Base-by-base conservation (phyloP, 2,329 filamentous ascomycete species). In the Phialocephala subalpina region DNA sequence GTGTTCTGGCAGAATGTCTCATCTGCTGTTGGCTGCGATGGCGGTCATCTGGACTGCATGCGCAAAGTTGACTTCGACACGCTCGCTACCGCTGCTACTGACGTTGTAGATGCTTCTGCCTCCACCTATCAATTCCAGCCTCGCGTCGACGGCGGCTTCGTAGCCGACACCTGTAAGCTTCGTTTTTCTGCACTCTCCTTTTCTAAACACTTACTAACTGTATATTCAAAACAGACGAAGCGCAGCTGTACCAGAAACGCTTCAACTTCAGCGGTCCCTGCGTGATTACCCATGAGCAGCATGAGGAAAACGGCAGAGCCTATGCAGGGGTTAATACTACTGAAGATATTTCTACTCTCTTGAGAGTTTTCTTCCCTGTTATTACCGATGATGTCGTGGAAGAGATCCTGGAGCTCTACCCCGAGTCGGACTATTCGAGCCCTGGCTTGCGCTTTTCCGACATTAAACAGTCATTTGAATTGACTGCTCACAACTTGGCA, bases 91-190 rank as follows among this genome's bases (percentile, higher is more conserved):
- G 73, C 73, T 22, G 73, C 76, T 16, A 73, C 59, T 42, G 67
- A 72, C 20, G 59, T 76, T 11, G 69, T 70, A 8, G n/a, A n/a
- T n/a, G n/a, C n/a, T n/a, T 63, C 65, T 16, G 60, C 70, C 3
- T 78, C 77, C 57, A 72, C 63, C 53, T 79, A 78, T 68, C 73
- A 78, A 66, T 72, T 78, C 57, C 77, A 79, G 67, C 78, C 78
- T 20, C 75, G 77, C 14, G 76, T 78, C n/a, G 77, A 79, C 36
- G 77, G 77, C 16, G 73, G 78, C 66, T 72, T 79, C 58, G 64
- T 79, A 49, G 73, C 75, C 9, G 76, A 79, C 61, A 78, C 74
- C 5, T 77, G 67, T 72, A 66, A 64, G 64, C 60, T 25, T 53
- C 27, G n/a, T n/a, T n/a, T n/a, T n/a, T n/a, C n/a, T n/a, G n/a